Base-by-base conservation (phyloP, 2,329 filamentous ascomycete species). In the Fusarium sp. region DNA sequence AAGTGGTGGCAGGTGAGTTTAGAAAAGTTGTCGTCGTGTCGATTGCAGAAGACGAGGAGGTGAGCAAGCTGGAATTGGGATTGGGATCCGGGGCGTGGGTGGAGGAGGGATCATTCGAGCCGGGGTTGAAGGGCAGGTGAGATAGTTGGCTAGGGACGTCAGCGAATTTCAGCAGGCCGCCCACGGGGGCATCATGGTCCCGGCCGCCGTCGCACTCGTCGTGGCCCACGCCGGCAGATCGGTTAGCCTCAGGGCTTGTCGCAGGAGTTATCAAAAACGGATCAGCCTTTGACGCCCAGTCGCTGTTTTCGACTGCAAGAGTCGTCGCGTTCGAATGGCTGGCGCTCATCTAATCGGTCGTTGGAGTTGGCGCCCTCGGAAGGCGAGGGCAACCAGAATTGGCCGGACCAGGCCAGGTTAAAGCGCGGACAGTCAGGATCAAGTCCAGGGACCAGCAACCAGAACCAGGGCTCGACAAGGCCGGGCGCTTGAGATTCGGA, bases 121-220 rank as follows among this genome's bases (percentile, higher is more conserved):
- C 76, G 71, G 77, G 78, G 77, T 74, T 78, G 74, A 73, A 78
- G 54, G 77, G 73, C 67, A 77, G 74, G 68, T 77, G 72, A 65
- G 78, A 72, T 64, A 76, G 67, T 65, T 79, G 72, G 72, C 73
- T 72, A 72, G 77, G 77, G 68, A 77, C 67, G 72, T 79, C 78
- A 78, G 78, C 75, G 74, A 77, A 75, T 73, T 78, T 79, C 73
- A 81, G 73, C 58, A 74, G 74, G 69, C 72, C 69, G 77, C 67
- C 69, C 67, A 71, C 70, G 52, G 74, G 69, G 68, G 69, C 70
- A 78, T 79, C 77, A 77, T 79, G 73, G 73, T 75, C 76, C 75
- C 66, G 69, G 77, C 76, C 74, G 69, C 63, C 61, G 71, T 67
- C 56, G 66, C 61, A 73, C 71, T 75, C 67, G 62, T 66, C 67